Evolutionary conservation across 1,284 basidiomycete species (phyloP).

Genomic region (Melampsora larici-populina): DNA sequence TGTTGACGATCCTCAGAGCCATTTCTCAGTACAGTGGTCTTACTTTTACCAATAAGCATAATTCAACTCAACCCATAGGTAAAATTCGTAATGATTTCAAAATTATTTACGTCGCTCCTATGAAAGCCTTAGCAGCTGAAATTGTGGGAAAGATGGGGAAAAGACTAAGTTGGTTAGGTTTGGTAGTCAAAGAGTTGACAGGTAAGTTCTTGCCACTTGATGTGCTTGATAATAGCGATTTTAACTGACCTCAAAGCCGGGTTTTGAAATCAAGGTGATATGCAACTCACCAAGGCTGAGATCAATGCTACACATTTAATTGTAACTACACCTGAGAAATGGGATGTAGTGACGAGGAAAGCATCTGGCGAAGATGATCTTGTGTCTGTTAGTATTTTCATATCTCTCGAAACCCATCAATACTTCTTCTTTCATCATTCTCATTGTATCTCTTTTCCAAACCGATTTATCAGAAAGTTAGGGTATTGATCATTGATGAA

Average conservation of each 20-base stretch:
- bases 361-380: conserved; percentile 94
- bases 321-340: conserved; percentile 98
- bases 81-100: conserved; percentile 64
- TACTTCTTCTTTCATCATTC: neutral
- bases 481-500: conserved; percentile 95
- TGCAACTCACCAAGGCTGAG: conserved; percentile 93
- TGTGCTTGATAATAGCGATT: no score
- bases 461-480: conserved; percentile 62
- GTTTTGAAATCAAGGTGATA: conserved; percentile 68
- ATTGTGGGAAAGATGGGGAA: conserved; percentile 89
- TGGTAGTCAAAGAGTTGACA: conserved; percentile 86
- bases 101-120: conserved; percentile 97
- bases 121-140: conserved; percentile 96
- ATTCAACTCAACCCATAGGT: conserved; percentile 69
- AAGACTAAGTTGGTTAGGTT: conserved; percentile 81
- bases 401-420: neutral
- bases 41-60: conserved; percentile 57
- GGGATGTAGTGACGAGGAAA: conserved; percentile 98
- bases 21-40: conserved; percentile 71
- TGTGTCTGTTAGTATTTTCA: conserved; percentile 59
- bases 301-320: conserved; percentile 96
- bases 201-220: conserved; percentile 58
- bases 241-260: neutral
- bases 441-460: neutral
- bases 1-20: conserved; percentile 87